Evolutionary conservation across 805 yeast species (phyloP), one percentile per base, ranked within the genome.

Genomic region (Starmerella vitae): DNA sequence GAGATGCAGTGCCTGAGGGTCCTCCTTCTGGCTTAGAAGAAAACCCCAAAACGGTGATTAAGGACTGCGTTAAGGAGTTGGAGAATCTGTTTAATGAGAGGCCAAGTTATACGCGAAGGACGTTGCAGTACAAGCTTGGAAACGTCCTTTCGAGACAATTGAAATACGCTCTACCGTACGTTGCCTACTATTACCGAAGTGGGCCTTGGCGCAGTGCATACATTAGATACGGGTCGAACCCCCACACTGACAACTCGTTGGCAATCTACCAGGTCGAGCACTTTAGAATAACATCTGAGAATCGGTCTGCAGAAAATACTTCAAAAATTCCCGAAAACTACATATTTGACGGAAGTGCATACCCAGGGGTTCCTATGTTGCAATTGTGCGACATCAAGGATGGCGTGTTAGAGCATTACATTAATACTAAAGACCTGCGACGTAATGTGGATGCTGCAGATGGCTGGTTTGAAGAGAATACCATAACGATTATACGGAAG

Each of bases 161-260:
- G 32, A 76, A 79, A 49, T 76, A 71, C 46, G 93, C 95, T 0
- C 57, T 91, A 36, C 94, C 97, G 0, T 78, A 81, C 55, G 79
- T 84, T 0, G 70, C 94, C 0, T 91, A 75, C 55, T 70, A 83
- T 30, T 80, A 76, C 55, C 74, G 79, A 27, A 80, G 79, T 52
- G 98, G 98, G 0, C 98, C 97, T 0, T 91, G 94, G 94, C 69
- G 97, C 50, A 84, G 83, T 43, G 73, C 91, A 9, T 84, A 78
- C 55, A 75, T 85, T 33, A 70, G 64, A 47, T 74, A 76, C 48
- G 96, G 95, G 1, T 66, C 76, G 29, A 82, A 88, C 58, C 96
- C 97, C 0, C 62, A 71, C 30, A 50, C 59, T 2, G 74, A 78
- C 34, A 51, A 60, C 1, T 55, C 63, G 10, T 76, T 66, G 49